A percentile compares a stretch with the other conserved stretches of the same genome.
These are phyloP conservation scores for Gyrodon lividus DNA, from an alignment of 768 basidiomycete genomes.

Conservation along the genomic window DNA sequence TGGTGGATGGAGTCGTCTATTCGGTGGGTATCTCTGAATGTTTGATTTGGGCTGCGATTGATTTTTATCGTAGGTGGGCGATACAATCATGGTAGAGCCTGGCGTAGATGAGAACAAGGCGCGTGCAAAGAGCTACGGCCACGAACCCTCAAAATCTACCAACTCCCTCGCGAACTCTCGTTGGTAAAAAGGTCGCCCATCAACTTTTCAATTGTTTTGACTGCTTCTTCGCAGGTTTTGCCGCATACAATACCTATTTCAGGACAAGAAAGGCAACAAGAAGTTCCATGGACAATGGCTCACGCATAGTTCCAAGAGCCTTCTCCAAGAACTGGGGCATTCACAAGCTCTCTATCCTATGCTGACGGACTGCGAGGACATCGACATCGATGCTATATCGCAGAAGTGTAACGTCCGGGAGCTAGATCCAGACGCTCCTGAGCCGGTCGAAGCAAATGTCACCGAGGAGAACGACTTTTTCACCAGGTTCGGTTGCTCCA, in stretches of 20 bases:
- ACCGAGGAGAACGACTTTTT: slow-evolving; percentile 50
- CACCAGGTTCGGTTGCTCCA: slow-evolving; percentile 43
- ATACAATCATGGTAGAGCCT: slow-evolving; percentile 61
- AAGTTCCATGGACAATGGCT: slow-evolving; percentile 75
- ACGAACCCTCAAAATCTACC: slow-evolving; percentile 42
- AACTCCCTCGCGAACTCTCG: slow-evolving; percentile 57
- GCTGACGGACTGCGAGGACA: slow-evolving; percentile 53
- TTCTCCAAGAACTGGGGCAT: slow-evolving; percentile 67
- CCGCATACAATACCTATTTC: slow-evolving; percentile 63
- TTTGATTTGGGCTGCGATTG: slow-evolving; percentile 1
- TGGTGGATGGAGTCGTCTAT: slow-evolving; percentile 59
- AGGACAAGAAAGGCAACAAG: slow-evolving; percentile 38
- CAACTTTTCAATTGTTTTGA: not conserved
- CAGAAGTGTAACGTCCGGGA: slow-evolving; percentile 54
- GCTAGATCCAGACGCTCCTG: slow-evolving; percentile 41
- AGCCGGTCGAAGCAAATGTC: slow-evolving; percentile 44
- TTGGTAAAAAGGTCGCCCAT: slow-evolving; percentile 49
- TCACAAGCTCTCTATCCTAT: slow-evolving; percentile 57
- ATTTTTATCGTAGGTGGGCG: slow-evolving; percentile 48
- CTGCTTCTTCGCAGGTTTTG: slow-evolving; percentile 55
- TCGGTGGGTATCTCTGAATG: slow-evolving; percentile 35
- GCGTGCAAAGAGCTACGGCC: slow-evolving; percentile 40
- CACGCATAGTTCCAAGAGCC: slow-evolving; percentile 58
- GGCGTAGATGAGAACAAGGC: slow-evolving; percentile 47
- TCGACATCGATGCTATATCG: slow-evolving; percentile 53